Percentiles rank a stretch among this genome's conserved stretches.
phyloP scores from a whole-genome alignment of 139 green algal species.

The Chlamydomonas incerta region DNA sequence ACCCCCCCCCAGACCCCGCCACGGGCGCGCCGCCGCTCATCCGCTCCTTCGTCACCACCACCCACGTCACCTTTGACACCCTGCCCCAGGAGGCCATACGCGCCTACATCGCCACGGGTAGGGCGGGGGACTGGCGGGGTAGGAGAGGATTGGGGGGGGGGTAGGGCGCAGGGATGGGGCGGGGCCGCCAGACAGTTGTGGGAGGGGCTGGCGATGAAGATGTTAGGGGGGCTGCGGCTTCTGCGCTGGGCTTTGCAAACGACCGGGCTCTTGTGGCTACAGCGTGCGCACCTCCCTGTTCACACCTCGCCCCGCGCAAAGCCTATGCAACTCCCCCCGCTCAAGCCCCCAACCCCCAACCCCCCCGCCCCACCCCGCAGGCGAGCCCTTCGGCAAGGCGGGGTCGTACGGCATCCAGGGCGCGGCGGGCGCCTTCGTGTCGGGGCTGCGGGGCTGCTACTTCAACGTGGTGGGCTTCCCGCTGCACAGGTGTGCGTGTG shows the following conservation, averaged over 20 bases:
- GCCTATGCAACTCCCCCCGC: too few relatives aligned
- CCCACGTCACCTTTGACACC: slow-evolving; percentile 82
- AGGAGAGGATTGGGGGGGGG: background rate
- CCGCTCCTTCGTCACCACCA: slow-evolving; percentile 77
- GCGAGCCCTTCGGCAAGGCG: slow-evolving; percentile 88
- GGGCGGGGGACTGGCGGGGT: background rate
- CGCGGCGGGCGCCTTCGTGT: slow-evolving; percentile 82
- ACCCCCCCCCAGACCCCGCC: slow-evolving; percentile 16
- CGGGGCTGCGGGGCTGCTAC: slow-evolving; percentile 86
- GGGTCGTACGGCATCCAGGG: slow-evolving; percentile 75
- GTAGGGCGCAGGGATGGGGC: too few relatives aligned
- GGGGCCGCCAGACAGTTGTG: too few relatives aligned
- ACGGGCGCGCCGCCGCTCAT: slow-evolving; percentile 40
- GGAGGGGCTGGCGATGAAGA: too few relatives aligned
- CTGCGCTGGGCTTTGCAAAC: too few relatives aligned
- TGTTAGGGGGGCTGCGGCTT: too few relatives aligned
- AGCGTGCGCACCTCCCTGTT: background rate
- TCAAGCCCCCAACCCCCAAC: background rate
- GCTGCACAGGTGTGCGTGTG: slow-evolving; percentile 29
- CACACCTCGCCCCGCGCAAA: background rate
- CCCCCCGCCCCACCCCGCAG: slow-evolving; percentile 38
- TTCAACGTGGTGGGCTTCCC: slow-evolving; percentile 88
- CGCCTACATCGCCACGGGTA: slow-evolving; percentile 81
- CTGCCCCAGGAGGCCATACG: slow-evolving; percentile 71
- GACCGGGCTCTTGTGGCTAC: too few relatives aligned